phyloP scores from a whole-genome alignment of 2,329 filamentous ascomycete species.

The Claviceps purpurea region DNA sequence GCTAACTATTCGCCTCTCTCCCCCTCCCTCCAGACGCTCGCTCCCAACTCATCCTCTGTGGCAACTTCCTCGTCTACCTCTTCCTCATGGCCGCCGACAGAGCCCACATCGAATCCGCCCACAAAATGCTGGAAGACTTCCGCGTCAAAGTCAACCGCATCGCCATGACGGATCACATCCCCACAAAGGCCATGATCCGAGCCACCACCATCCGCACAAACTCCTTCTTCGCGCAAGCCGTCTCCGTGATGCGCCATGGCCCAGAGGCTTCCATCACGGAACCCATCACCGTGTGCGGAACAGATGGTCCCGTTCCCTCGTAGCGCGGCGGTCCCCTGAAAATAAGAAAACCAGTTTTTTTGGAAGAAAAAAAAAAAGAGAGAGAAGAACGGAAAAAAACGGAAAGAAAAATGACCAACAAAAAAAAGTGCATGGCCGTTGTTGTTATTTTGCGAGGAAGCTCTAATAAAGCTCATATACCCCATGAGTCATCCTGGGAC shows the following conservation, averaged over 20 bases:
- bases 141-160: constrained; percentile 23
- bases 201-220: constrained; percentile 25
- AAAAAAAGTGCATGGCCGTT: too few relatives aligned
- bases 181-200: constrained; percentile 19
- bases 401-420: too few relatives aligned
- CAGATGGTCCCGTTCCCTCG: constrained; percentile 1
- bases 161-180: constrained; percentile 16
- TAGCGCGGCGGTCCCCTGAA: background rate
- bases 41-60: constrained; percentile 31
- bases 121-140: constrained; percentile 23
- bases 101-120: constrained; percentile 20
- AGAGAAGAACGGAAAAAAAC: too few relatives aligned
- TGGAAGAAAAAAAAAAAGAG: too few relatives aligned
- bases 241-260: constrained; percentile 13
- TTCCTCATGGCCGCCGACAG: constrained; percentile 28
- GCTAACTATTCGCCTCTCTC: too few relatives aligned
- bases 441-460: too few relatives aligned
- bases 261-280: constrained; percentile 7
- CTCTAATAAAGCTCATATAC: too few relatives aligned
- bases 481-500: too few relatives aligned
- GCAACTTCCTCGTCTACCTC: constrained; percentile 35
- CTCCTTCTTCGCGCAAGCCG: constrained; percentile 26
- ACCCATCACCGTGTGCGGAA: constrained; percentile 6
- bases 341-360: background rate
- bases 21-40: constrained; percentile 15